phyloP scores from a whole-genome alignment of 202 grass and related monocot genomes.

The Schoenoplectus tabernaemontani region DNA sequence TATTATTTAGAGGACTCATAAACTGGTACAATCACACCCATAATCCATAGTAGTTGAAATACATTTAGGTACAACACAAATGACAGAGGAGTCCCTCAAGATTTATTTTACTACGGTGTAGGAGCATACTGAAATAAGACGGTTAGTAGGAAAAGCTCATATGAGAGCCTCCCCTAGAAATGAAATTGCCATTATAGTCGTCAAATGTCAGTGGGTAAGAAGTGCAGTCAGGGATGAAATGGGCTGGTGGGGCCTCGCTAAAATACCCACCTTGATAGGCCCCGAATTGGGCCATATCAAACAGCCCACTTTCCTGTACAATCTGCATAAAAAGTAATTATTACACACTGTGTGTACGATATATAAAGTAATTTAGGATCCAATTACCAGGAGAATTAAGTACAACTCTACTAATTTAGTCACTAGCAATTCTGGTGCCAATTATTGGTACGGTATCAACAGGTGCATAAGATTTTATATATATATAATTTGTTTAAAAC shows the following conservation, averaged over 20 bases:
- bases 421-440: background rate
- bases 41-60: background rate
- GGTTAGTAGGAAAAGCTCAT: constrained; percentile 27
- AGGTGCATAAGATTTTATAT: background rate
- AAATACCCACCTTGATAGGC: constrained; percentile 28
- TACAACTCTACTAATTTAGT: background rate
- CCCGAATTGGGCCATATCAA: constrained; percentile 16
- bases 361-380: no score
- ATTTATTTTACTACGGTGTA: background rate
- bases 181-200: constrained; percentile 20
- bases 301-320: constrained; percentile 17
- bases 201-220: constrained; percentile 30
- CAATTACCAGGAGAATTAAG: no score
- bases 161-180: constrained; percentile 14
- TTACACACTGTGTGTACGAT: no score
- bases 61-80: background rate
- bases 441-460: background rate
- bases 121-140: background rate
- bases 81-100: background rate
- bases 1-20: background rate
- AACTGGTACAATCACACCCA: constrained; percentile 4
- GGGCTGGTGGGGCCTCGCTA: constrained; percentile 12
- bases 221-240: constrained; percentile 14
- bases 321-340: no score
- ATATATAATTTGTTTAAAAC: no score